A percentile compares a stretch with the other conserved stretches of the same genome.
phyloP scores from a whole-genome alignment of 208 protist species.

The Leishmania amazonensis region DNA sequence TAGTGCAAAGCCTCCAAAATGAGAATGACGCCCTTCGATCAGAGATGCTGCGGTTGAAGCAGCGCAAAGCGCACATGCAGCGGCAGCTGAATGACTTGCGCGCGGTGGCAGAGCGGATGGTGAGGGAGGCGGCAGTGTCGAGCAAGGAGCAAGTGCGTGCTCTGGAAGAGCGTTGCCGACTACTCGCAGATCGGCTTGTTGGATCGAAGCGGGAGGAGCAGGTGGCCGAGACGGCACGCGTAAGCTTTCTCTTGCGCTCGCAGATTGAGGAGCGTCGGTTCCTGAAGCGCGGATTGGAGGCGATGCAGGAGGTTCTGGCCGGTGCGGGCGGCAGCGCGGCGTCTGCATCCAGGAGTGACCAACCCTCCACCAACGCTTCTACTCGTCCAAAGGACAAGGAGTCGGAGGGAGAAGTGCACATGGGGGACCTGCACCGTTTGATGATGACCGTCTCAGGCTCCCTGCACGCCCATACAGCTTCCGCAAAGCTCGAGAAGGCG shows the following conservation, averaged over 20 bases:
- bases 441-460: slow-evolving; percentile 43
- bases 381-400: not conserved
- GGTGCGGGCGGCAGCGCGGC: not conserved
- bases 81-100: slow-evolving; percentile 31
- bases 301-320: slow-evolving; percentile 41
- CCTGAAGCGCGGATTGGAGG: slow-evolving; percentile 43
- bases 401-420: slow-evolving; percentile 22
- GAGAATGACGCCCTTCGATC: slow-evolving; percentile 68
- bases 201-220: slow-evolving; percentile 49
- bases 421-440: slow-evolving; percentile 42
- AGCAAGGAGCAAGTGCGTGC: slow-evolving; percentile 28
- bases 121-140: slow-evolving; percentile 13
- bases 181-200: slow-evolving; percentile 56
- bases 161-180: slow-evolving; percentile 52
- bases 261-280: slow-evolving; percentile 79
- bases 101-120: slow-evolving; percentile 16
- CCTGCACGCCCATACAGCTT: slow-evolving; percentile 31
- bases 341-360: not conserved
- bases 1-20: slow-evolving; percentile 45
- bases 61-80: slow-evolving; percentile 26
- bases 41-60: slow-evolving; percentile 43
- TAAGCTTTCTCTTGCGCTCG: slow-evolving; percentile 65
- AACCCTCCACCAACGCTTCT: not conserved
- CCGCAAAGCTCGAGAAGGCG: slow-evolving; percentile 54
- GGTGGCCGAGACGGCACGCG: slow-evolving; percentile 56